These are phyloP conservation scores for Cornus suecica DNA, from an alignment of 148 eudicot species.

Conservation along the genomic window DNA sequence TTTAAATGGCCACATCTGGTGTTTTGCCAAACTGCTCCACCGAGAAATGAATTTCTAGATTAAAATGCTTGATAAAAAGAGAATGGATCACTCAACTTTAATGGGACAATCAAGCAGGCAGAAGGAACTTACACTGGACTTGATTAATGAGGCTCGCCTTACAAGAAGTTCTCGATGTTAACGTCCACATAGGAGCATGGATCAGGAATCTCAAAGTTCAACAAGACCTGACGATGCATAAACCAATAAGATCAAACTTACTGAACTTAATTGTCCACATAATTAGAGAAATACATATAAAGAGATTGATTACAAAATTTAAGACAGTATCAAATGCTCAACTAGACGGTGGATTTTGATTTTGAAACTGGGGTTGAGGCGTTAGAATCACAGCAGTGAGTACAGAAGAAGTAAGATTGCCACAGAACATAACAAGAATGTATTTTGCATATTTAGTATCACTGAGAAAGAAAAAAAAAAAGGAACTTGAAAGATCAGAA, in stretches of 20 bases:
- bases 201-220: constrained; percentile 77
- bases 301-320: background rate
- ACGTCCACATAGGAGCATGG: constrained; percentile 88
- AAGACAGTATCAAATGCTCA: background rate
- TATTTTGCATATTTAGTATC: background rate
- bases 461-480: background rate
- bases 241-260: background rate
- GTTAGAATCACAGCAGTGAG: background rate
- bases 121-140: background rate
- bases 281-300: no score
- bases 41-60: background rate
- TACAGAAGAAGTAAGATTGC: background rate
- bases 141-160: constrained; percentile 2
- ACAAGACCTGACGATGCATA: constrained; percentile 55
- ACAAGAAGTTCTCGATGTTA: constrained; percentile 62
- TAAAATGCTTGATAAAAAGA: background rate
- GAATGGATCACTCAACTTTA: background rate
- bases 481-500: background rate
- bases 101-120: background rate
- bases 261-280: background rate
- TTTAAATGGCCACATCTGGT: background rate
- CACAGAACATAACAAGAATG: background rate
- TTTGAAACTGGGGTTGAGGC: no score
- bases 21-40: background rate
- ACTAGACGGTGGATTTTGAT: no score